A percentile compares a stretch with the other conserved stretches of the same genome.
Evolutionary conservation across 306 rosid genomes (phyloP).

Genomic region (Quercus berberidifolia): DNA sequence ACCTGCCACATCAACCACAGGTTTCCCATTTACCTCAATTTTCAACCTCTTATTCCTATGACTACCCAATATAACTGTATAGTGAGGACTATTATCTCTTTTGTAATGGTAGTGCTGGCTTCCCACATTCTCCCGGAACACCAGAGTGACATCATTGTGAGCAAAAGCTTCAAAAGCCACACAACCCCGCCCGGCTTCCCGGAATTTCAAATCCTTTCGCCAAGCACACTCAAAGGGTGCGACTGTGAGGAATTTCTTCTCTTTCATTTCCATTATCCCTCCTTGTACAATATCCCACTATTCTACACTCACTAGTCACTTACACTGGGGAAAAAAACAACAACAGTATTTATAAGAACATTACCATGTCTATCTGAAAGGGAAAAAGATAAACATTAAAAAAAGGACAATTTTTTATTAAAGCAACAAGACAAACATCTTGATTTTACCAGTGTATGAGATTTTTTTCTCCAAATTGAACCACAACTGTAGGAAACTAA

Average conservation of each 20-base stretch:
- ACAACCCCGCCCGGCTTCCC: conserved; percentile 91
- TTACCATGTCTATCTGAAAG: conserved; percentile 17
- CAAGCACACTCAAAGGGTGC: conserved; percentile 95
- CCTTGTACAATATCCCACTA: background rate
- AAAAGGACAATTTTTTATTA: background rate
- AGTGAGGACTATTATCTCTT: conserved; percentile 85
- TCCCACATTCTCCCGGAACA: conserved; percentile 85
- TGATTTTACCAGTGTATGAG: background rate
- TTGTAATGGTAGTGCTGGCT: conserved; percentile 92
- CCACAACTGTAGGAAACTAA: background rate
- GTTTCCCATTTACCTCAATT: conserved; percentile 75
- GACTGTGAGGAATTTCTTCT: conserved; percentile 59
- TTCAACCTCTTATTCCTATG: conserved; percentile 76
- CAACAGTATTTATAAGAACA: background rate
- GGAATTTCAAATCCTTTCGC: conserved; percentile 75
- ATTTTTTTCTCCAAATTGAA: background rate
- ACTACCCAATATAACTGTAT: conserved; percentile 87
- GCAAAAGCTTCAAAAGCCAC: conserved; percentile 92
- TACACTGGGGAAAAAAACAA: background rate
- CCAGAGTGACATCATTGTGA: conserved; percentile 85
- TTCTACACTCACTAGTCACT: background rate
- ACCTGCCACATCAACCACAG: conserved; percentile 81
- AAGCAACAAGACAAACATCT: background rate
- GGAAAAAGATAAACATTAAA: background rate
- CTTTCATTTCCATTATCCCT: conserved; percentile 56